These are phyloP conservation scores for Conidiobolus incongruus DNA, from an alignment of 371 early-diverging fungal species.

Conservation along the genomic window DNA sequence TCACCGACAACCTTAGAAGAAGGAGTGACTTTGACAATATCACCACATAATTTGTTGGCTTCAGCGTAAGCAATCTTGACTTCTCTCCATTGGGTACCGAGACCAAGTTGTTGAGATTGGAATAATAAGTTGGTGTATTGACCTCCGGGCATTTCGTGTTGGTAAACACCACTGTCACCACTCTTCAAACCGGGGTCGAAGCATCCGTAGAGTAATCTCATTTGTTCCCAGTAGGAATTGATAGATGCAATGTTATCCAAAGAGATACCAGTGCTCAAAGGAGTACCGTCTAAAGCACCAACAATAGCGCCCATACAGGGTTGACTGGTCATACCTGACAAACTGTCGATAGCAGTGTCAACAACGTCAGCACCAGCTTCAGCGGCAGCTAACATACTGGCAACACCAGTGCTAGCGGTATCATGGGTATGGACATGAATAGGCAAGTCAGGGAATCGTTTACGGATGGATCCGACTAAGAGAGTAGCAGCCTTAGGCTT, in stretches of 20 bases:
- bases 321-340: conserved; percentile 92
- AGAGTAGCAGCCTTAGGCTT: conserved; percentile 74
- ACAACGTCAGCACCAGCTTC: conserved; percentile 89
- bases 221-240: conserved; percentile 90
- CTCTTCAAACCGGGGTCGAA: conserved; percentile 79
- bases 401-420: conserved; percentile 90
- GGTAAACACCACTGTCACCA: conserved; percentile 75
- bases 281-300: conserved; percentile 50
- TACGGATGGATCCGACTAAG: conserved; percentile 58
- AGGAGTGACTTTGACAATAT: conserved; percentile 92
- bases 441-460: conserved; percentile 70
- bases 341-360: conserved; percentile 76
- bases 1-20: conserved; percentile 94
- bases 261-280: conserved; percentile 57
- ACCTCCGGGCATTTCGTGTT: conserved; percentile 92
- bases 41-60: conserved; percentile 81
- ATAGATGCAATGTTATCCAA: conserved; percentile 49
- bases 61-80: conserved; percentile 76
- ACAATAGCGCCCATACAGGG: conserved; percentile 91
- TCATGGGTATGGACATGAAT: conserved; percentile 94
- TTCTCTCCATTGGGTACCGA: conserved; percentile 81
- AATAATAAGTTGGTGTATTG: conserved; percentile 94
- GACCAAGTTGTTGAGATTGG: conserved; percentile 79
- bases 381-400: conserved; percentile 76
- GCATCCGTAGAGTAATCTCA: conserved; percentile 76